These are phyloP conservation scores for Serendipita indica DNA, from an alignment of 768 basidiomycete genomes.

Conservation along the genomic window DNA sequence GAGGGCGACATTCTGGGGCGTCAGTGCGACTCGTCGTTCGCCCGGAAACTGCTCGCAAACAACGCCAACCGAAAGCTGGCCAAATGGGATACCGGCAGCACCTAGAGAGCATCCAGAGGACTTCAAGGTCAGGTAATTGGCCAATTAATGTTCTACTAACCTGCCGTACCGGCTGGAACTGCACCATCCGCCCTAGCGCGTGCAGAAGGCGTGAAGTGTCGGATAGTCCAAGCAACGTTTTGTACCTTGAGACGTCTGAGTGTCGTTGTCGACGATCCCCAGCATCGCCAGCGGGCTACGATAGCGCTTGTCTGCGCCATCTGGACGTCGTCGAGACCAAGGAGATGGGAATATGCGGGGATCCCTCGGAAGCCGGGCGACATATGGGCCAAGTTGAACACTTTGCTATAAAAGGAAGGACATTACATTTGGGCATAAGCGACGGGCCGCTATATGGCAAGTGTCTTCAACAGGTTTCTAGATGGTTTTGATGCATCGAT, in stretches of 20 bases:
- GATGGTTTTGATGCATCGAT: too few species aligned
- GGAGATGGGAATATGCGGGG: too few species aligned
- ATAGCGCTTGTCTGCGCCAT: background rate
- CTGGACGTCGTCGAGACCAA: background rate
- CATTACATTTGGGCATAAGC: too few species aligned
- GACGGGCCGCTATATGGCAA: too few species aligned
- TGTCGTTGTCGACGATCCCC: background rate
- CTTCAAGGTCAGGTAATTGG: background rate
- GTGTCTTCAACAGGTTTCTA: too few species aligned
- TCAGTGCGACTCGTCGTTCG: constrained; percentile 68
- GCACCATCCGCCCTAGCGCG: background rate
- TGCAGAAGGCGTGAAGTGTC: background rate
- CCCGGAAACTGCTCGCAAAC: constrained; percentile 63
- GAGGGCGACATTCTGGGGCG: constrained; percentile 60
- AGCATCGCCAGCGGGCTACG: background rate
- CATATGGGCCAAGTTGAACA: too few species aligned
- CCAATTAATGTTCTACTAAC: background rate
- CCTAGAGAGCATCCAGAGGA: background rate
- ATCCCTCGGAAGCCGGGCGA: too few species aligned
- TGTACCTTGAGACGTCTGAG: background rate
- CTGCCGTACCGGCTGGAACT: background rate
- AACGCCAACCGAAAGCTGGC: constrained; percentile 57
- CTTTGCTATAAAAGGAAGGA: too few species aligned
- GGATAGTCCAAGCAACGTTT: background rate
- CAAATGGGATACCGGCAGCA: constrained; percentile 40